These are phyloP conservation scores for Ustilago nuda DNA, from an alignment of 1,284 basidiomycete genomes.

Conservation along the genomic window DNA sequence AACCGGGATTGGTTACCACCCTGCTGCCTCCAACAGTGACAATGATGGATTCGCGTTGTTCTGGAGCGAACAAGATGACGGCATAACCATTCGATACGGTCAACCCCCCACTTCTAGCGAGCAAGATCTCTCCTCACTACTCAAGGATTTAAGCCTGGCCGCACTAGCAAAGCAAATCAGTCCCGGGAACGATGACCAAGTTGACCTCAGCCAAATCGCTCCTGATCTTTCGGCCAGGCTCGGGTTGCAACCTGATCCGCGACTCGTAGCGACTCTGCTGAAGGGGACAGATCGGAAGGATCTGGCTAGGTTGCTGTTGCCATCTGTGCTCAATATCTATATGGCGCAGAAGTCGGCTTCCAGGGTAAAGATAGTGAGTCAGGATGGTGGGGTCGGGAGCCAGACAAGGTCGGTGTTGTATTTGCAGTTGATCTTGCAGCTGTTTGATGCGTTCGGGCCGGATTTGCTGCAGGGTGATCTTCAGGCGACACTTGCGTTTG, in stretches of 20 bases:
- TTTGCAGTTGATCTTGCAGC: conserved; percentile 60
- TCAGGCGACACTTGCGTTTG: conserved; percentile 56
- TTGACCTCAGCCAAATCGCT: conserved; percentile 37
- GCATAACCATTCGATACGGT: conserved; percentile 36
- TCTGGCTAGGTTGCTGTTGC: conserved; percentile 40
- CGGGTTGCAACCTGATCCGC: conserved; percentile 46
- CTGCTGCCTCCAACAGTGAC: not conserved
- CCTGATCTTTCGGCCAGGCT: conserved; percentile 43
- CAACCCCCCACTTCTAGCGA: not conserved
- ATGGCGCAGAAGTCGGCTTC: conserved; percentile 38
- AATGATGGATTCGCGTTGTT: conserved; percentile 9
- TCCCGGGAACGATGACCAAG: conserved; percentile 21
- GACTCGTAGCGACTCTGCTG: conserved; percentile 40
- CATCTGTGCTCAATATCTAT: conserved; percentile 47
- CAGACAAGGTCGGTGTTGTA: conserved; percentile 51
- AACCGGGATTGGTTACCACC: conserved; percentile 30
- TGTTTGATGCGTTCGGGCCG: conserved; percentile 61
- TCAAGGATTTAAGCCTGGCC: conserved; percentile 39
- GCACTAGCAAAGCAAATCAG: conserved; percentile 45
- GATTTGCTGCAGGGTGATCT: conserved; percentile 57
- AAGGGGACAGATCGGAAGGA: conserved; percentile 41
- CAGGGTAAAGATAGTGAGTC: conserved; percentile 9
- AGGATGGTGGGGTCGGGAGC: not conserved
- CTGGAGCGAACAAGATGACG: conserved; percentile 35
- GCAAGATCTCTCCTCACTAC: conserved; percentile 28